Conservation (phyloP, 129 eudicot genomes). For the Tanacetum coccineum region DNA sequence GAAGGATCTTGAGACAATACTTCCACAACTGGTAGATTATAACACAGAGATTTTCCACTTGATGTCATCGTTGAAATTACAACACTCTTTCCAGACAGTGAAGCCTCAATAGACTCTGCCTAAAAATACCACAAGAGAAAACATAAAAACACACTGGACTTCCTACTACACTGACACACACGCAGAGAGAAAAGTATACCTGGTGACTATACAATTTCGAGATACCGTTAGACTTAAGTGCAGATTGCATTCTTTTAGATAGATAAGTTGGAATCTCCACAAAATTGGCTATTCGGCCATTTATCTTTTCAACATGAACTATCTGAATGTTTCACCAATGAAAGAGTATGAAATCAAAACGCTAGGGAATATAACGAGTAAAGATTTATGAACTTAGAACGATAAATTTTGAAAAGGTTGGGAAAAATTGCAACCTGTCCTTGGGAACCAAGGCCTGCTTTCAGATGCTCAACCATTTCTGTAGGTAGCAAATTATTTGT, state of each 20-base stretch:
- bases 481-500: conserved; percentile 50
- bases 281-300: conserved; percentile 53
- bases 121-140: conserved; percentile 26
- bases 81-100: conserved; percentile 73
- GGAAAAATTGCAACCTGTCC: conserved; percentile 64
- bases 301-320: conserved; percentile 79
- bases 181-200: conserved; percentile 30
- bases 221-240: conserved; percentile 57
- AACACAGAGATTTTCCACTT: conserved; percentile 98
- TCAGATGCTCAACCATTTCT: conserved; percentile 81
- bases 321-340: conserved; percentile 46
- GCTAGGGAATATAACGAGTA: not conserved
- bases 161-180: not conserved
- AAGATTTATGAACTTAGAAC: not conserved
- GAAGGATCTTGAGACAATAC: conserved; percentile 55
- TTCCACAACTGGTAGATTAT: conserved; percentile 89
- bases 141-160: not conserved
- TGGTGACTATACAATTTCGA: conserved; percentile 85
- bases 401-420: not conserved
- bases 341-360: not conserved
- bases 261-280: conserved; percentile 67
- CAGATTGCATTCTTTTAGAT: conserved; percentile 51
- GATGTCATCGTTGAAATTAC: conserved; percentile 95
- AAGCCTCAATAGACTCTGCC: conserved; percentile 79
- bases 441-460: conserved; percentile 56